Percentiles rank a stretch among this genome's conserved stretches.
Evolutionary conservation across 805 yeast species (phyloP).

Genomic region (Metschnikowia kunwiensis): DNA sequence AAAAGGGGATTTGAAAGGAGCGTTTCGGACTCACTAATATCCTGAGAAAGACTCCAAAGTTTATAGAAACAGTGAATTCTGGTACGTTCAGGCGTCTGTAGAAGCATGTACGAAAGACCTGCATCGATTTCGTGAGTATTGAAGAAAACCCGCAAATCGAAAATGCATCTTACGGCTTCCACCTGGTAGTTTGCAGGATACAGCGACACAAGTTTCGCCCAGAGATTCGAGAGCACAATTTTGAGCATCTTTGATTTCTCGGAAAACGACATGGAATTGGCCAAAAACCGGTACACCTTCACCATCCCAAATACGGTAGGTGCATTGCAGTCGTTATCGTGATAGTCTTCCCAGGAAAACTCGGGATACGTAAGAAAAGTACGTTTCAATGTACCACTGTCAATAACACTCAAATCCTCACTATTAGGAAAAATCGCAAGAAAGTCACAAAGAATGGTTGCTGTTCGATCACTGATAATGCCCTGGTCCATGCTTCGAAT

Average conservation of each 20-base stretch:
- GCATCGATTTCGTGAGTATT: slow-evolving; percentile 66
- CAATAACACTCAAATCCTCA: slow-evolving; percentile 4
- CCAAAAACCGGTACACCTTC: slow-evolving; percentile 37
- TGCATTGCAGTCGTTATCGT: neutral
- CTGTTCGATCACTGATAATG: slow-evolving; percentile 18
- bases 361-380: slow-evolving; percentile 17
- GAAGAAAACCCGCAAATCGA: slow-evolving; percentile 54
- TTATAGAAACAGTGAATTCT: slow-evolving; percentile 55
- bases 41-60: slow-evolving; percentile 69
- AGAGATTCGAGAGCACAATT: slow-evolving; percentile 44
- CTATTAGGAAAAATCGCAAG: slow-evolving; percentile 22
- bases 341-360: neutral
- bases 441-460: slow-evolving; percentile 18
- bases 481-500: slow-evolving; percentile 17
- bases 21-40: slow-evolving; percentile 46
- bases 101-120: slow-evolving; percentile 56
- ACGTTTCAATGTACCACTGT: slow-evolving; percentile 11
- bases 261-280: slow-evolving; percentile 24
- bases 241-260: slow-evolving; percentile 41
- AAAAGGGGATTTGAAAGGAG: slow-evolving; percentile 63
- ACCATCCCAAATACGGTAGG: slow-evolving; percentile 27
- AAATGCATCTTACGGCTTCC: slow-evolving; percentile 64
- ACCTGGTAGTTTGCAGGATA: slow-evolving; percentile 58
- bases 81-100: slow-evolving; percentile 28
- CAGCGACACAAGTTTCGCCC: slow-evolving; percentile 50